Evolutionary conservation across 495 filamentous ascomycete species (phyloP).

Genomic region (Platismatia glauca): DNA sequence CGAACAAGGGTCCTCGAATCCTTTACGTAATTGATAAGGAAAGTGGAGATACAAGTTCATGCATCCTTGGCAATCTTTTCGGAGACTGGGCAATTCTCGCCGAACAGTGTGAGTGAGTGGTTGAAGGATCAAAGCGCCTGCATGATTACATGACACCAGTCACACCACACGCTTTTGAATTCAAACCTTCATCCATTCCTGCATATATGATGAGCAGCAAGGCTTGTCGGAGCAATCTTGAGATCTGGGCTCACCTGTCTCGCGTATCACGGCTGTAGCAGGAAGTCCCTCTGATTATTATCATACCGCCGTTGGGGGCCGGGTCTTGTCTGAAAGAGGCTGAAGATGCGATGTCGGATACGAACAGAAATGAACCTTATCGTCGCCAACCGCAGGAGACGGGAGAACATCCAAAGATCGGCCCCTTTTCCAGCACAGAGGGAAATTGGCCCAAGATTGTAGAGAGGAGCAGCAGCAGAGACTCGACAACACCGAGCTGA

Average conservation of each 20-base stretch:
- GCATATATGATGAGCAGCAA: background rate
- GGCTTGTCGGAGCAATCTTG: background rate
- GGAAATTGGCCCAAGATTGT: background rate
- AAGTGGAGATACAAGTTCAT: background rate
- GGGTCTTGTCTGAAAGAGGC: background rate
- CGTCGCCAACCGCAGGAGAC: background rate
- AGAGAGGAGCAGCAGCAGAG: background rate
- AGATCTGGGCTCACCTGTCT: background rate
- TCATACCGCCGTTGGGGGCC: background rate
- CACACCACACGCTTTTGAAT: background rate
- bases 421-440: background rate
- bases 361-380: background rate
- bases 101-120: background rate
- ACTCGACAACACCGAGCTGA: background rate
- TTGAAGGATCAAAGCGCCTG: background rate
- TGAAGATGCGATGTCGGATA: background rate
- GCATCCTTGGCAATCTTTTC: background rate
- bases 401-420: background rate
- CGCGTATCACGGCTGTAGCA: background rate
- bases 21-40: conserved; percentile 7
- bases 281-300: background rate
- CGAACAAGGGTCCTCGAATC: background rate
- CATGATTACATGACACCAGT: background rate
- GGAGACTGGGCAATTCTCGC: background rate
- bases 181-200: background rate